Evolutionary conservation across 2,329 filamentous ascomycete genomes (phyloP), one percentile per base, ranked within the genome.

Genomic region (Trichoderma citrinoviride): DNA sequence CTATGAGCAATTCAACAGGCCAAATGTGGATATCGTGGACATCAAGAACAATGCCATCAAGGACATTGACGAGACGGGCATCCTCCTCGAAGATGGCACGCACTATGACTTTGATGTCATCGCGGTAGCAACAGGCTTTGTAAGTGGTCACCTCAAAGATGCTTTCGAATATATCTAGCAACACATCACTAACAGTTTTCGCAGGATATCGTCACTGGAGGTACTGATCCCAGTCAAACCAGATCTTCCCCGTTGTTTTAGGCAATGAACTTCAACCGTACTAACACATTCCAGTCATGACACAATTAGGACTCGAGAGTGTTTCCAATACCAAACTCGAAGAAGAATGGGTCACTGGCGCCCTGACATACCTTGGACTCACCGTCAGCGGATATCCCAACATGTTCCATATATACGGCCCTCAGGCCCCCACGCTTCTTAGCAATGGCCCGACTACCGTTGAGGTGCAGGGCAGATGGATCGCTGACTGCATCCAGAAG

Each of bases 381-480:
- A 79, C 78, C 0, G 76, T 81, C 41, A 70, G 71, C 55, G 79
- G 78, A 15, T 83, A 79, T 55, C 81, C 81, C 37, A 83, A 83
- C 70, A 81, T 83, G 79, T 82, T 83, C 73, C 76, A 80, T 67
- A 75, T 82, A 55, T 87, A 86, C 70, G 85, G 85, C 0, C 76
- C 80, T 0, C 85, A 88, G n/a, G 82, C 77, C 0, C 85, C 85
- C 0, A 86, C 84, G 0, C 78, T 83, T 0, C 75, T 87, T 5
- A 73, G 78, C 70, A 88, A 87, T 68, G 85, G 85, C 0, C 85
- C 86, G 0, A 79, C 81, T 0, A 80, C 77, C 1, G 79, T 83
- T 7, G 83, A 87, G 67, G 70, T 84, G 1, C 85, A 88, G 68
- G 85, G 83, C 2, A 76, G 82, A 0, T 87, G 83, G 83, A 82